These are phyloP conservation scores for Polychaeton citri DNA, from an alignment of 2,329 filamentous ascomycete genomes.

Conservation along the genomic window DNA sequence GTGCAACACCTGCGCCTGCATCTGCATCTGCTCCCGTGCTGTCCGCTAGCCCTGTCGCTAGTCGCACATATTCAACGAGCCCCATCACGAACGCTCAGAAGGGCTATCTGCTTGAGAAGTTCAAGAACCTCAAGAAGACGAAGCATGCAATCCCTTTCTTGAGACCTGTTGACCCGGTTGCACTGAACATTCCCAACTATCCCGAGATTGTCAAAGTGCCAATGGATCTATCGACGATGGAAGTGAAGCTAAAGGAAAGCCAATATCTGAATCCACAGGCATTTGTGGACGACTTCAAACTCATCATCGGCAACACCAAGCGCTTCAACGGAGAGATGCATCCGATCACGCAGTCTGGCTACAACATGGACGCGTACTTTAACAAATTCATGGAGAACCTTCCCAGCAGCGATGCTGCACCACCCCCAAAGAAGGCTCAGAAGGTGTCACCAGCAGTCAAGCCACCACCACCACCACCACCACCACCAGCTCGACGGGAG, in stretches of 20 bases:
- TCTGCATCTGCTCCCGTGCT: slow-evolving; percentile 4
- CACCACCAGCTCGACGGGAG: slow-evolving; percentile 18
- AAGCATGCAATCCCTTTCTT: slow-evolving; percentile 66
- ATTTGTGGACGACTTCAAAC: slow-evolving; percentile 59
- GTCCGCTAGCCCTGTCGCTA: neutral
- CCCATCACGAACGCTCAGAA: slow-evolving; percentile 47
- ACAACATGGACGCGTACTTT: slow-evolving; percentile 47
- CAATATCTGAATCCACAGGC: slow-evolving; percentile 57
- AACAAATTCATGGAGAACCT: slow-evolving; percentile 47
- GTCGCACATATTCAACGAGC: slow-evolving; percentile 20
- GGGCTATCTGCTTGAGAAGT: slow-evolving; percentile 49
- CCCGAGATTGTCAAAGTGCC: slow-evolving; percentile 61
- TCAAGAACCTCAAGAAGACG: slow-evolving; percentile 73
- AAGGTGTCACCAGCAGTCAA: slow-evolving; percentile 12
- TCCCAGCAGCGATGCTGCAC: slow-evolving; percentile 41
- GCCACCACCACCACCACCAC: slow-evolving; percentile 9
- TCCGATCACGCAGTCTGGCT: slow-evolving; percentile 54
- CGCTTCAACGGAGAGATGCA: slow-evolving; percentile 74
- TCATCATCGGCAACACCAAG: slow-evolving; percentile 67
- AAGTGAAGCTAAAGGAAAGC: slow-evolving; percentile 60
- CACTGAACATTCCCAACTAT: slow-evolving; percentile 62
- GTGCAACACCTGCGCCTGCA: too few relatives aligned
- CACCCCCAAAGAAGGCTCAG: slow-evolving; percentile 39
- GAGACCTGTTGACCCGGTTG: slow-evolving; percentile 62
- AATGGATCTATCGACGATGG: slow-evolving; percentile 75